phyloP scores from a whole-genome alignment of 1,139 yeast species.

The Geotrichum australiense region DNA sequence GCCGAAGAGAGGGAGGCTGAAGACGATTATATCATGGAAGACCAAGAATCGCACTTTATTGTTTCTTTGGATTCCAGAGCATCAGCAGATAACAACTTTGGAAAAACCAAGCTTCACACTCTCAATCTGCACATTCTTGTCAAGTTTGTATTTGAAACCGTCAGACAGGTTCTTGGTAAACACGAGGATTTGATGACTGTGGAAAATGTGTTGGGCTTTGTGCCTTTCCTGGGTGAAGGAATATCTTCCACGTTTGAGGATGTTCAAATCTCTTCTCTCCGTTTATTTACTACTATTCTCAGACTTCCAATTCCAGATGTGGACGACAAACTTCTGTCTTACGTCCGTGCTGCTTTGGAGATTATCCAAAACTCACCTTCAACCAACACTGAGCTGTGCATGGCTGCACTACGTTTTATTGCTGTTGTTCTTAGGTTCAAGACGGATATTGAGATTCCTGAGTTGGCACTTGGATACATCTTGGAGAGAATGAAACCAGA shows the following conservation, averaged over 20 bases:
- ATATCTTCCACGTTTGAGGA: slow-evolving; percentile 65
- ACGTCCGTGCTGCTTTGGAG: slow-evolving; percentile 46
- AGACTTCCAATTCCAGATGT: slow-evolving; percentile 58
- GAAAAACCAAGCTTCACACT: slow-evolving; percentile 14
- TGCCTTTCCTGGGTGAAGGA: slow-evolving; percentile 62
- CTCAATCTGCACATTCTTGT: slow-evolving; percentile 47
- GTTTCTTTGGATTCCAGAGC: slow-evolving; percentile 60
- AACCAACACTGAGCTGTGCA: slow-evolving; percentile 77
- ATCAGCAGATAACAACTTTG: slow-evolving; percentile 3
- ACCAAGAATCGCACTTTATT: slow-evolving; percentile 53
- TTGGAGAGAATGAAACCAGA: slow-evolving; percentile 78
- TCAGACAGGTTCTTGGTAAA: slow-evolving; percentile 65
- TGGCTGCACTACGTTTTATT: slow-evolving; percentile 66
- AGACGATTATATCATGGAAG: slow-evolving; percentile 22
- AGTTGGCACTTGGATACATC: slow-evolving; percentile 66
- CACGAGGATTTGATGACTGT: slow-evolving; percentile 47
- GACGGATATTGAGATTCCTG: slow-evolving; percentile 58
- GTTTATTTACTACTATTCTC: slow-evolving; percentile 54
- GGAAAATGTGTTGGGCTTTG: slow-evolving; percentile 60
- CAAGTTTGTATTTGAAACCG: slow-evolving; percentile 68
- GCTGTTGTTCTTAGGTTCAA: slow-evolving; percentile 68
- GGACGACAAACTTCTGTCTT: slow-evolving; percentile 35
- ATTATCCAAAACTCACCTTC: slow-evolving; percentile 70
- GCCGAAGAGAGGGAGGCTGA: slow-evolving; percentile 29
- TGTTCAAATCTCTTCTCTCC: slow-evolving; percentile 61